phyloP scores from a whole-genome alignment of 225 moss, liverwort and hornwort species.

The Bryum argenteum region DNA sequence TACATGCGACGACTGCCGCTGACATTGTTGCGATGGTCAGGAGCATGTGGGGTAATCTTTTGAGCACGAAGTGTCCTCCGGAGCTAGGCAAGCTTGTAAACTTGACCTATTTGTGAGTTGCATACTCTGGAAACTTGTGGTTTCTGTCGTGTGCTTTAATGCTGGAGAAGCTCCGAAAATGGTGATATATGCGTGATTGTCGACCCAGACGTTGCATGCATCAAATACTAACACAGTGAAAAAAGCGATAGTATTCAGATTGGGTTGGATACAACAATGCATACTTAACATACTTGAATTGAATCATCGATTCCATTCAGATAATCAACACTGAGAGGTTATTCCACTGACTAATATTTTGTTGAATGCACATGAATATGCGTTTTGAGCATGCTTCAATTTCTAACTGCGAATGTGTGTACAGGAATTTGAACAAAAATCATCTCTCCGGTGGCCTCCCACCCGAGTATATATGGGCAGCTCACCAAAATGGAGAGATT shows the following conservation, averaged over 20 bases:
- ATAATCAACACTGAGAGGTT: no score
- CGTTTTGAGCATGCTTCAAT: background rate
- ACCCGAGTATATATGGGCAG: background rate
- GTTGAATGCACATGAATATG: no score
- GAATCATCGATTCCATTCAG: no score
- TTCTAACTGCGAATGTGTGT: background rate
- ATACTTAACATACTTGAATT: no score
- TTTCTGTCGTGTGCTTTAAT: background rate
- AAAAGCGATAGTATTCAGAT: no score
- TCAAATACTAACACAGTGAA: no score
- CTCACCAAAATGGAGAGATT: background rate
- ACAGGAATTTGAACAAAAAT: background rate
- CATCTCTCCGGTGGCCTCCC: background rate
- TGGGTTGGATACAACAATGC: no score
- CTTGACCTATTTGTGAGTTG: background rate
- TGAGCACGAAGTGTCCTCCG: background rate
- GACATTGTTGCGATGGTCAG: background rate
- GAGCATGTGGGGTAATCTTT: background rate
- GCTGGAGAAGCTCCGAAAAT: no score
- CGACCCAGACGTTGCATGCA: no score
- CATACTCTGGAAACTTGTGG: background rate
- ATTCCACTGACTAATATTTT: no score
- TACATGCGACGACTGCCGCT: background rate
- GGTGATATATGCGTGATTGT: no score
- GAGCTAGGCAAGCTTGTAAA: background rate